Base-by-base conservation (phyloP, 169 alveolate species). In the Eimeria tenella region DNA sequence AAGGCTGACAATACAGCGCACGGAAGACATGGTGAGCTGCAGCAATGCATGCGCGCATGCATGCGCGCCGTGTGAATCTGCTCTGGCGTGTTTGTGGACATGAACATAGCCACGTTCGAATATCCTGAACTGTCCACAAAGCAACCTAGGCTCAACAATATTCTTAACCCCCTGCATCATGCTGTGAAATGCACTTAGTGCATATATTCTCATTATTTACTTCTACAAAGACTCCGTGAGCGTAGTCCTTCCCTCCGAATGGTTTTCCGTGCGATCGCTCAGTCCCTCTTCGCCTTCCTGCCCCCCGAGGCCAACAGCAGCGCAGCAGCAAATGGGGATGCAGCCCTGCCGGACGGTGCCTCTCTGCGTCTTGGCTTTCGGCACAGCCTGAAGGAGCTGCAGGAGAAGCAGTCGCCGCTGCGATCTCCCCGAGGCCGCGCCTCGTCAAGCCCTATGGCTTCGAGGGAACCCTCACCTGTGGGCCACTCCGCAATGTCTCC, bases 251-350 rank as follows among this genome's bases (percentile, higher is more conserved):
- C 2, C 42, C 42, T 31, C 4, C 42, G 2, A 31, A 31, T 31
- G 42, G 42, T 31, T 31, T 31, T 31, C 42, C 42, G 42, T 31
- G 42, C 2, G 42, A 2, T 31, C 4, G 42, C 42, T 6, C 91
- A 84, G 91, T 84, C 91, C 55, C 81, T 84, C 65, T 84, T 84
- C 91, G 31, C 91, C 91, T 84, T 84, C 79, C 55, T 84, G 58
- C 91, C 91, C 58, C 91, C 91, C 65, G 91, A 84, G 17, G 42
- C 10, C 25, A 63, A 42, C 23, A 49, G 79, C 23, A 5, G 77
- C 21, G 91, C 91, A 55, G 74, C 81, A 60, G 25, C 50, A 13
- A 58, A 50, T 25, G 79, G 52, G 49, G 91, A n/a, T 84, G 60
- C 31, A 49, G 75, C 79, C 49, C 70, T 84, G 25, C 91, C 79